Percentiles rank a stretch among this genome's conserved stretches.
Conservation (phyloP, 129 eudicot species). For the Artemisia argyi region DNA sequence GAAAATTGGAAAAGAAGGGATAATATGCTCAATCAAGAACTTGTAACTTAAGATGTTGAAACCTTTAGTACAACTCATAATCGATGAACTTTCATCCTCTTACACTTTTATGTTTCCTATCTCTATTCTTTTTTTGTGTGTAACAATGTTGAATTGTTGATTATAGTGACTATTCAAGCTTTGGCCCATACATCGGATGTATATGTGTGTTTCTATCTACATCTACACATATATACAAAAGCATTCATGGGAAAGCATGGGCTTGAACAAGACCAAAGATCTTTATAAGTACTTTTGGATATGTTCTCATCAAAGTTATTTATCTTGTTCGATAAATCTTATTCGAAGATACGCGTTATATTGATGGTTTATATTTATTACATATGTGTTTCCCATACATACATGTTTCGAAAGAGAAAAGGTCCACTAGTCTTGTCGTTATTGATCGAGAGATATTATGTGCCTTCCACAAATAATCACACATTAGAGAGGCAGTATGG, state of each 20-base stretch:
- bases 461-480: neutral
- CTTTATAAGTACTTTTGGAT: constrained; percentile 12
- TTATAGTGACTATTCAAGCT: neutral
- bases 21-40: too few relatives aligned
- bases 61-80: too few relatives aligned
- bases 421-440: neutral
- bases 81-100: too few relatives aligned
- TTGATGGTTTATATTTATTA: constrained; percentile 22
- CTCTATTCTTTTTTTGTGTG: too few relatives aligned
- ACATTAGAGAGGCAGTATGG: neutral
- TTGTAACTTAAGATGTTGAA: too few relatives aligned
- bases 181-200: neutral
- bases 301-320: constrained; percentile 5
- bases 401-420: neutral
- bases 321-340: constrained; percentile 12
- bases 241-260: constrained; percentile 25
- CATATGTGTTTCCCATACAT: constrained; percentile 15
- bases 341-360: constrained; percentile 1
- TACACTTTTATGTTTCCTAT: too few relatives aligned
- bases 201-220: neutral
- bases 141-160: neutral
- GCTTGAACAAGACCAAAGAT: constrained; percentile 1
- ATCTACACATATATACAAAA: constrained; percentile 6
- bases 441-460: neutral
- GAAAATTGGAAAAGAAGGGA: too few relatives aligned